Base-by-base conservation (phyloP, 1,284 basidiomycete genomes). In the Ganoderma boninense region DNA sequence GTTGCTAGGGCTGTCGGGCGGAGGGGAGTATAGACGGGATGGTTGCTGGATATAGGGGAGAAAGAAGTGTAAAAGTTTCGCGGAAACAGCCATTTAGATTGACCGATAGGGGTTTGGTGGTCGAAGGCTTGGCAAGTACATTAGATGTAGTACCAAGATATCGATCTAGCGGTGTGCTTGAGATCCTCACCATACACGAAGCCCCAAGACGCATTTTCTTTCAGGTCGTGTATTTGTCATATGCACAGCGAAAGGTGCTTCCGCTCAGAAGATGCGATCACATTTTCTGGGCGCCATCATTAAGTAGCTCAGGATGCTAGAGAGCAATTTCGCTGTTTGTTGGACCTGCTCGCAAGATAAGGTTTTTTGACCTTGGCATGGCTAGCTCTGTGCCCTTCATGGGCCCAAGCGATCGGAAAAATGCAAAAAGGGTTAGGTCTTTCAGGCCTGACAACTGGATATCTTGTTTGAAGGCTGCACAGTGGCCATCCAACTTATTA, bases 1-100 rank as follows among this genome's bases (percentile, higher is more conserved):
- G 29, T 73, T 7, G 79, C 79, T 52, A 85, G 80, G 67, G 87
- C 87, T 2, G 81, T 87, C 2, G 87, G 87, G 23, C 78, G 87
- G 60, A 87, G 86, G 74, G 86, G 87, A 20, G 60, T 62, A 13
- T 62, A 44, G 38, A 32, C 5, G 38, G 60, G n/a, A 49, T 23
- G 8, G 11, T 23, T 52, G 23, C 49, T 11, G 7, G 23, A 23
- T 52, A 3, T 23, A 23, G 14, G 4, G 23, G 11, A 0, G 49
- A 26, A 26, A 26, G 23, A 26, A 52, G 49, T 26, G 38, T 26
- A 11, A 26, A 18, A 18, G 23, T 14, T 52, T 52, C 23, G 13
- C 11, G 8, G 13, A 26, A 10, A 49, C 8, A 3, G 20, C 20
- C 20, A 20, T 20, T 20, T 26, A 26, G 10, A 2, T 26, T 26